Evolutionary conservation across 306 rosid genomes (phyloP).

Genomic region (Malus domestica): ASM211411v1 NC_041799.1:704501-705000

Average conservation of each 20-base stretch:
- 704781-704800: slow-evolving; percentile 60
- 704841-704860: slow-evolving; percentile 81
- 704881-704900: slow-evolving; percentile 84
- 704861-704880: slow-evolving; percentile 74
- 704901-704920: slow-evolving; percentile 58
- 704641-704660: neutral
- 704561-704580: neutral
- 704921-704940: slow-evolving; percentile 64
- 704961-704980: neutral
- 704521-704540: neutral
- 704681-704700: neutral
- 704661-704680: neutral
- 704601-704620: neutral
- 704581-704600: neutral
- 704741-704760: slow-evolving; percentile 74
- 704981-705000: neutral
- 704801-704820: slow-evolving; percentile 85
- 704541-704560: neutral
- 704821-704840: slow-evolving; percentile 68
- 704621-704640: neutral
- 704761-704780: slow-evolving; percentile 78
- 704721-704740: neutral
- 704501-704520: neutral
- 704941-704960: slow-evolving; percentile 11
- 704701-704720: neutral